Evolutionary conservation across 441 rosid genomes (phyloP), one percentile per base, ranked within the genome.

Genomic region (Aleurites moluccanus): DNA sequence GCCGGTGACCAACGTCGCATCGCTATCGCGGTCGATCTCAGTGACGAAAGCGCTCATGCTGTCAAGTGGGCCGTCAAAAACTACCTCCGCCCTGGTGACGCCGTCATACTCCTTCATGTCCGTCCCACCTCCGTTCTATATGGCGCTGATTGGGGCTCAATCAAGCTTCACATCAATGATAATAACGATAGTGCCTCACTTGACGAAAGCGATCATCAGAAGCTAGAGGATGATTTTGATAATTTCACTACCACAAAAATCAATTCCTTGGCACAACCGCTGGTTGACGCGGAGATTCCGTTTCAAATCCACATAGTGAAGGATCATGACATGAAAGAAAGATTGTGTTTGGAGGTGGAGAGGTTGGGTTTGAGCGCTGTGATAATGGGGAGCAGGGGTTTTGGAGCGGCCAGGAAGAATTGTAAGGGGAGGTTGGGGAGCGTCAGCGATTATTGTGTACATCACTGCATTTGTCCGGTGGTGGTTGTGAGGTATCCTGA

Each of bases 331-430:
- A 82, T 93, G 92, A 90, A 89, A 86, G 97, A 91, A 84, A 84
- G 97, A 80, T 77, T 93, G 50, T 93, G 97, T 73, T 81, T 93
- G 84, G 98, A 91, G 83, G 93, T 91, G 42, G 97, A 93, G 87
- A 81, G 98, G 78, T 81, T 93, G 50, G 93, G 97, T 35, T 57
- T 93, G 47, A 85, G 94, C 53, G 91, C 95, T 8, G 78, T 93
- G 79, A 83, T 93, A 13, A 89, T 91, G 92, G 98, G 98, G n/a
- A 93, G 98, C 71, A 86, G 92, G 80, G 97, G 97, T 6, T 86
- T 90, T 21, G 98, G 98, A 0, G 95, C 95, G 11, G 69, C 78
- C 0, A 78, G 78, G 79, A 74, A 80, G 81, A 75, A 33, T 1
- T 72, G 76, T 15, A 83, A 81, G 64, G 94, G 97, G 67, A 86